Evolutionary conservation across 805 yeast genomes (phyloP).

Genomic region (Kodamaea hsintzibuensis): DNA sequence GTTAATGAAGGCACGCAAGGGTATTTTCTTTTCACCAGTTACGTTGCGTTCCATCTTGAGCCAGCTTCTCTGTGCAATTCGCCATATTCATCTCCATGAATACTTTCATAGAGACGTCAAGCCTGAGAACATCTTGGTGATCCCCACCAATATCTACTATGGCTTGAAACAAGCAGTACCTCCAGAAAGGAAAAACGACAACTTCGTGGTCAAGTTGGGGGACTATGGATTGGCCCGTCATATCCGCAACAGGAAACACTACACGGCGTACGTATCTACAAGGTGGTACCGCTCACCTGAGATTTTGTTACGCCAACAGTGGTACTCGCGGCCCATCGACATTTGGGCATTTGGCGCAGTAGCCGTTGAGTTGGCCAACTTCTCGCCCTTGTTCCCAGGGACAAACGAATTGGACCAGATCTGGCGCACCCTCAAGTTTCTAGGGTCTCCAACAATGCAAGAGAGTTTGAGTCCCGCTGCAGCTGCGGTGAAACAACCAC

Average conservation of each 20-base stretch:
- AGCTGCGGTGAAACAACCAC: constrained; percentile 29
- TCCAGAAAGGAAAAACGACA: constrained; percentile 35
- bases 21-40: constrained; percentile 51
- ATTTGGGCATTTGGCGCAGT: constrained; percentile 88
- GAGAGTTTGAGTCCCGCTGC: constrained; percentile 14
- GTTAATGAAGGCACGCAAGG: constrained; percentile 63
- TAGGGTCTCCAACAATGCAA: constrained; percentile 71
- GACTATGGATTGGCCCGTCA: constrained; percentile 80
- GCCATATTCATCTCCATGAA: constrained; percentile 72
- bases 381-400: constrained; percentile 85
- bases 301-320: constrained; percentile 61
- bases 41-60: constrained; percentile 66
- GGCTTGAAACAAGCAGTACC: constrained; percentile 44
- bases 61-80: constrained; percentile 74
- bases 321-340: constrained; percentile 70
- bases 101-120: constrained; percentile 89
- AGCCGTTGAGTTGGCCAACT: constrained; percentile 69
- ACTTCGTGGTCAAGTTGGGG: constrained; percentile 69
- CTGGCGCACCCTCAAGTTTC: constrained; percentile 59
- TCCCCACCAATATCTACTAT: constrained; percentile 56
- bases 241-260: constrained; percentile 51
- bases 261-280: constrained; percentile 78
- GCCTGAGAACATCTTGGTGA: constrained; percentile 86
- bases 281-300: constrained; percentile 90
- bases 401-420: constrained; percentile 76